These are phyloP conservation scores for Camellia lanceoleosa DNA, from an alignment of 148 eudicot species.

Conservation along the genomic window DNA sequence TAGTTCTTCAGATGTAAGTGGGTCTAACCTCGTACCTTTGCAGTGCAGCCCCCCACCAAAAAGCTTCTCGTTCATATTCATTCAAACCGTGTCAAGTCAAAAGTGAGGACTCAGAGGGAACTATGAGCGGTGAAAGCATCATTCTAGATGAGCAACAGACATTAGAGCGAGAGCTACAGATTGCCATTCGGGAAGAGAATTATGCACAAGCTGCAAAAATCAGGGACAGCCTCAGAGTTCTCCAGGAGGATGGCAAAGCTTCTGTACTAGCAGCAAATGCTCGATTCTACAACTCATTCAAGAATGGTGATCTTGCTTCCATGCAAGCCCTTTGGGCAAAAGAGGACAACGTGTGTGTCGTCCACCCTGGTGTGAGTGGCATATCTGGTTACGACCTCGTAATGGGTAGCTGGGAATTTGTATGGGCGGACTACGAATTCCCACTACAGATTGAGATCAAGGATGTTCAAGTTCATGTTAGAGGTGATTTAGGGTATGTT, in stretches of 20 bases:
- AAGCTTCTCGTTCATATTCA: constrained; percentile 28
- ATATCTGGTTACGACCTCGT: constrained; percentile 86
- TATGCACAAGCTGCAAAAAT: constrained; percentile 87
- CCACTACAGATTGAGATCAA: constrained; percentile 80
- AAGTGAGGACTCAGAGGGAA: constrained; percentile 59
- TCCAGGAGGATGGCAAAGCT: constrained; percentile 82
- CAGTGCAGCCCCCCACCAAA: constrained; percentile 54
- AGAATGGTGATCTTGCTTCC: constrained; percentile 71
- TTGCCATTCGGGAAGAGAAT: constrained; percentile 78
- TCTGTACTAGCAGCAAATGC: constrained; percentile 76
- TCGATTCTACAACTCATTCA: constrained; percentile 82
- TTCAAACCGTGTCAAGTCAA: constrained; percentile 56
- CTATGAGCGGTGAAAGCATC: constrained; percentile 72
- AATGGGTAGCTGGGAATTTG: constrained; percentile 98
- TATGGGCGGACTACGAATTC: constrained; percentile 88
- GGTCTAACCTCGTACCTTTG: constrained; percentile 37
- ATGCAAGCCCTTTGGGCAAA: constrained; percentile 88
- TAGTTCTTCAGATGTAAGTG: background rate
- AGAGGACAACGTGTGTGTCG: constrained; percentile 76
- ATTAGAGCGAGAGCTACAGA: constrained; percentile 62
- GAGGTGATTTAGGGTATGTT: constrained; percentile 79
- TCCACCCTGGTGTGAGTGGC: constrained; percentile 97
- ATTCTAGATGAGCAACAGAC: constrained; percentile 58
- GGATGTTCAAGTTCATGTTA: constrained; percentile 77
- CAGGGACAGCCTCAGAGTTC: constrained; percentile 68